phyloP scores from a whole-genome alignment of 306 rosid genomes.

The Mimosa bimucronata region DNA sequence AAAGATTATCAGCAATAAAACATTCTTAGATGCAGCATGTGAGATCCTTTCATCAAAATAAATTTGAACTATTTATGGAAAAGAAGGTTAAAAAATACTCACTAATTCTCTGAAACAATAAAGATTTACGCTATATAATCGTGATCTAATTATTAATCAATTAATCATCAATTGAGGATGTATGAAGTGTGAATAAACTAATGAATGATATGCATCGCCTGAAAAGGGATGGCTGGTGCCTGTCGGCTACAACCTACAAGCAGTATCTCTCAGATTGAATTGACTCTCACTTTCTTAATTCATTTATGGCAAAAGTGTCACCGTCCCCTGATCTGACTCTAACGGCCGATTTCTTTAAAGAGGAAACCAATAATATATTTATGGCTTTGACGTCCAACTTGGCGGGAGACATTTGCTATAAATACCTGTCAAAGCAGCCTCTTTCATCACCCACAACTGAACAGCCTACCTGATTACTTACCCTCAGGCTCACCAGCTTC shows the following conservation, averaged over 20 bases:
- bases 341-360: slow-evolving; percentile 52
- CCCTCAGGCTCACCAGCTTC: slow-evolving; percentile 26
- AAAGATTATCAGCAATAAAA: too few relatives aligned
- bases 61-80: not conserved
- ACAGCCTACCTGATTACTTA: slow-evolving; percentile 1
- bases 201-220: slow-evolving; percentile 50
- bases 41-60: not conserved
- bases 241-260: slow-evolving; percentile 42
- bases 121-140: not conserved
- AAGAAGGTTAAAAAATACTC: not conserved
- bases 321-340: slow-evolving; percentile 65
- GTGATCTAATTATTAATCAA: not conserved
- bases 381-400: slow-evolving; percentile 39
- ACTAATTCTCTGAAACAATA: not conserved
- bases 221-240: slow-evolving; percentile 50
- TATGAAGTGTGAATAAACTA: not conserved
- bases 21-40: not conserved
- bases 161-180: not conserved
- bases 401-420: slow-evolving; percentile 69
- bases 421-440: slow-evolving; percentile 45
- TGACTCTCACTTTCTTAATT: slow-evolving; percentile 40
- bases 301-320: slow-evolving; percentile 44
- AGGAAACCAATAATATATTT: slow-evolving; percentile 11
- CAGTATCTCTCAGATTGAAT: slow-evolving; percentile 47
- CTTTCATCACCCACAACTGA: slow-evolving; percentile 43